Evolutionary conservation across 1,284 basidiomycete species (phyloP).

Genomic region (Stygiomarasmius scandens): DNA sequence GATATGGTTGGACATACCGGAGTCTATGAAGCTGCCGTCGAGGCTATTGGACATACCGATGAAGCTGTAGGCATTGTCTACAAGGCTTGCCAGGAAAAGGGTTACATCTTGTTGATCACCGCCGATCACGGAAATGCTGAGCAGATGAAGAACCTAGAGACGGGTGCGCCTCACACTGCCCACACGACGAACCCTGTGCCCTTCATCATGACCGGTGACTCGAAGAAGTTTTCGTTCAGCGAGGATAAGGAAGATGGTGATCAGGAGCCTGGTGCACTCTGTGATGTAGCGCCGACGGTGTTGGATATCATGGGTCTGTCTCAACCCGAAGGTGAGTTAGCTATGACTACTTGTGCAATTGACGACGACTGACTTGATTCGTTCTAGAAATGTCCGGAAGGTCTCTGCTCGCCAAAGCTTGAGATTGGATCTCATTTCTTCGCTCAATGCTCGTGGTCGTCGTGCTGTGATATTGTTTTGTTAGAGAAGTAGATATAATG

Average conservation of each 20-base stretch:
- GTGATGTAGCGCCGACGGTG: conserved; percentile 88
- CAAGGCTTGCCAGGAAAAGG: conserved; percentile 81
- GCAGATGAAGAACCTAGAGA: conserved; percentile 86
- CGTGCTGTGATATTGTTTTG: not conserved
- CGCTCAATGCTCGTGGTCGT: not conserved
- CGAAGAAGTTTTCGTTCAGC: conserved; percentile 34
- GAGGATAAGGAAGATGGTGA: conserved; percentile 44
- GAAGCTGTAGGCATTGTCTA: conserved; percentile 84
- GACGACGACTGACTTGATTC: not conserved
- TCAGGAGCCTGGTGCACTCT: conserved; percentile 62
- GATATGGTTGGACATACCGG: conserved; percentile 97
- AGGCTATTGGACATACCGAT: conserved; percentile 84
- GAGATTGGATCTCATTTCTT: not conserved
- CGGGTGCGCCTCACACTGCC: conserved; percentile 84
- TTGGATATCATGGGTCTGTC: conserved; percentile 72
- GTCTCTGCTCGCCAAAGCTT: conserved; percentile 43
- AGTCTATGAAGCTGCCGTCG: conserved; percentile 83
- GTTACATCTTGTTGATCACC: conserved; percentile 85
- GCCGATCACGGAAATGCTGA: conserved; percentile 94
- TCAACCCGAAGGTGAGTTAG: conserved; percentile 57
- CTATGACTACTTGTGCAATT: not conserved
- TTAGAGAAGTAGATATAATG: not conserved
- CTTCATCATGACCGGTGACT: conserved; percentile 46
- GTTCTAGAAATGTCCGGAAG: conserved; percentile 58
- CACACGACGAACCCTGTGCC: conserved; percentile 84